Percentiles rank a stretch among this genome's conserved stretches.
phyloP scores from a whole-genome alignment of 352 stramenopile genomes.

The Phytopythium sindhum region DNA sequence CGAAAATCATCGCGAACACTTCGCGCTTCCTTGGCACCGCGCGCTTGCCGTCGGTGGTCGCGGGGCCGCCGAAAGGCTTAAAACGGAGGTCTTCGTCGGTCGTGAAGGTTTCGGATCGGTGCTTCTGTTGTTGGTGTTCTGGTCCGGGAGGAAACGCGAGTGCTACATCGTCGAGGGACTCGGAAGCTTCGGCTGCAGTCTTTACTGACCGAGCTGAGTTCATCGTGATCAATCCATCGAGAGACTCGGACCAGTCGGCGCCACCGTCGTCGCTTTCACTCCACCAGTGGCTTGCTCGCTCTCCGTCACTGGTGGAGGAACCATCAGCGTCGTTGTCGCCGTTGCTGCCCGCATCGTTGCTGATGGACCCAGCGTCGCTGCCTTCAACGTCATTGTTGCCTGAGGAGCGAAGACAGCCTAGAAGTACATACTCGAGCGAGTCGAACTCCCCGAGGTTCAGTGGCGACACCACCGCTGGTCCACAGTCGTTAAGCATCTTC shows the following conservation, averaged over 20 bases:
- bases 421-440: conserved; percentile 3
- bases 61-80: background rate
- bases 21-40: background rate
- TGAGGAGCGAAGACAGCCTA: background rate
- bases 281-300: background rate
- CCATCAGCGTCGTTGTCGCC: background rate
- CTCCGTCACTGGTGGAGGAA: background rate
- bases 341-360: background rate
- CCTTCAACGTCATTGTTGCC: conserved; percentile 6
- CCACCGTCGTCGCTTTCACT: background rate
- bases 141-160: background rate
- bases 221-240: conserved; percentile 6
- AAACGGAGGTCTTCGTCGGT: background rate
- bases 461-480: background rate
- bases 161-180: background rate
- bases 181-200: too few species aligned
- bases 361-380: background rate
- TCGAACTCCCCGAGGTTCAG: background rate
- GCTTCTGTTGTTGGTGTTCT: background rate
- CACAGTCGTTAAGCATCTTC: background rate
- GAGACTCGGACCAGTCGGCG: background rate
- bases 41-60: background rate
- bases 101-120: background rate
- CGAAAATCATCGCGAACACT: conserved; percentile 10
- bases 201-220: background rate